A percentile compares a stretch with the other conserved stretches of the same genome.
Evolutionary conservation across 1,139 yeast species (phyloP).

Genomic region (Kluyveromyces sp.): DNA sequence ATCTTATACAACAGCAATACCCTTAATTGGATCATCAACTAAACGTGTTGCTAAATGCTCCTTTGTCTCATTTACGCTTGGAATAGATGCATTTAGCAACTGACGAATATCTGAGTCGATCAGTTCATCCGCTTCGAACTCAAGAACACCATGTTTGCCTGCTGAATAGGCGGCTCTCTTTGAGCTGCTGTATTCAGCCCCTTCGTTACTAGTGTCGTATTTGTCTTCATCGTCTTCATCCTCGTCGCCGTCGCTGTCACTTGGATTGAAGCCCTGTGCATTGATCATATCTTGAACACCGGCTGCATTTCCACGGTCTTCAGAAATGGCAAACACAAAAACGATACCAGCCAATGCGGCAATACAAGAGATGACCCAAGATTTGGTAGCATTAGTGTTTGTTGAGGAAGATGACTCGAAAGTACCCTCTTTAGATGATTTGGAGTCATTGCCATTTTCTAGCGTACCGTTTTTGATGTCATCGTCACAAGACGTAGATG

Average conservation of each 20-base stretch:
- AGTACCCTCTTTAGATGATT: background rate
- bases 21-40: constrained; percentile 1
- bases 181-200: background rate
- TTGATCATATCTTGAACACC: background rate
- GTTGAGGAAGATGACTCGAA: constrained; percentile 6
- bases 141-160: background rate
- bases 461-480: background rate
- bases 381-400: constrained; percentile 8
- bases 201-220: background rate
- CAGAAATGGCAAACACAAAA: constrained; percentile 8
- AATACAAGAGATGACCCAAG: constrained; percentile 8
- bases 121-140: background rate
- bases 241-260: background rate
- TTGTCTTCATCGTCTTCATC: background rate
- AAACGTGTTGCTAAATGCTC: constrained; percentile 1
- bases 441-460: background rate
- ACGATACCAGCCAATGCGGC: constrained; percentile 8
- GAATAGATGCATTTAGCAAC: background rate
- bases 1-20: background rate
- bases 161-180: too few relatives aligned
- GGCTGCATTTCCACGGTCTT: background rate
- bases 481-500: background rate
- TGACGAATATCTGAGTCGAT: constrained; percentile 1
- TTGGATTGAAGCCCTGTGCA: too few relatives aligned
- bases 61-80: background rate